Evolutionary conservation across 2,329 filamentous ascomycete genomes (phyloP).

Genomic region (Scedosporium dehoogii): DNA sequence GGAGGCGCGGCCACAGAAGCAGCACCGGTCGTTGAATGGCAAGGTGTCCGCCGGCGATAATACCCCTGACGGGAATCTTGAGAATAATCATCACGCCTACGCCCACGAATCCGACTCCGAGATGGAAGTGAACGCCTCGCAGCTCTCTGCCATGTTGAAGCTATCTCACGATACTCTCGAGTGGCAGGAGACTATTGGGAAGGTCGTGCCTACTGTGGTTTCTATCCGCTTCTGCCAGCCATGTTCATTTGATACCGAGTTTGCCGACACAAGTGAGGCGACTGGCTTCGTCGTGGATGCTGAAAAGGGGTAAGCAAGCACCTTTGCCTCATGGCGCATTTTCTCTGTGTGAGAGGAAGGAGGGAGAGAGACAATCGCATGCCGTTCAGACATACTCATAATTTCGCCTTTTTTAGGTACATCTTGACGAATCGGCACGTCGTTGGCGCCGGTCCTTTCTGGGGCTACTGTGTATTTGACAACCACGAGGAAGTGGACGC

Average conservation of each 20-base stretch:
- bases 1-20: conserved; percentile 30
- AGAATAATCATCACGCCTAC: conserved; percentile 15
- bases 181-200: conserved; percentile 94
- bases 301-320: conserved; percentile 58
- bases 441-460: conserved; percentile 90
- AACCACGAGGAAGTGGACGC: conserved; percentile 97
- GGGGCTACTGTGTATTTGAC: conserved; percentile 97
- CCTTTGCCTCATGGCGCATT: neutral
- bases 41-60: conserved; percentile 39
- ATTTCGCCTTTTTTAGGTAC: conserved; percentile 36
- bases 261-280: conserved; percentile 86
- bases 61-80: conserved; percentile 28
- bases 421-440: conserved; percentile 88
- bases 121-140: conserved; percentile 8
- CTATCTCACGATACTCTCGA: conserved; percentile 32
- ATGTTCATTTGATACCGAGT: conserved; percentile 94
- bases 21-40: conserved; percentile 34
- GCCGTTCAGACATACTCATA: neutral
- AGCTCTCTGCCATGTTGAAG: conserved; percentile 4
- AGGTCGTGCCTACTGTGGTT: conserved; percentile 88
- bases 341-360: neutral
- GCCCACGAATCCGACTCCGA: conserved; percentile 25
- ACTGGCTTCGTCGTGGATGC: conserved; percentile 97
- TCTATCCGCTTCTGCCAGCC: conserved; percentile 99
- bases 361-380: neutral